Base-by-base conservation (phyloP, 2,329 filamentous ascomycete genomes). In the Colletotrichum liaoningense region DNA sequence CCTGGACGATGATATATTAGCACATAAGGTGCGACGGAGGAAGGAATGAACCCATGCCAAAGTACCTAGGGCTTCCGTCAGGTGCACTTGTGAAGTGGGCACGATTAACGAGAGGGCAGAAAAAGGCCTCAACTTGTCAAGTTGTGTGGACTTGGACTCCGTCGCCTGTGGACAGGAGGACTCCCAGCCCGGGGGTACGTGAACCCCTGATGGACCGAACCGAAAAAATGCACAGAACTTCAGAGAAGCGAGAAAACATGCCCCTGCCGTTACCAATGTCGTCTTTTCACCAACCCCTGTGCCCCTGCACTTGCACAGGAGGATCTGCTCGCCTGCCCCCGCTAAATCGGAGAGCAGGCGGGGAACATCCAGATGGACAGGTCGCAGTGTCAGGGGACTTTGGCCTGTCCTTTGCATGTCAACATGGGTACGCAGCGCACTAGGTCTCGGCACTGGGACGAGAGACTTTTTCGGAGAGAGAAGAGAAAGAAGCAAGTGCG, bases 381-480 rank as follows among this genome's bases (percentile, higher is more conserved):
- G 65, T 69, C 24, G 67, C 60, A 66, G 55, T 71, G 67, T 63
- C 67, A 54, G 56, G 67, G 67, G 59, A 54, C 52, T 59, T 52
- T 63, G 69, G 66, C 49, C 65, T 60, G 46, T 42, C 28, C 8
- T 55, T 49, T 49, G 62, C 28, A 46, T 56, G 58, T 70, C 59
- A 38, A 64, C 62, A 33, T 70, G 33, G 46, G 56, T 42, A 42
- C 14, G 33, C 33, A 35, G 33, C 11, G 33, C 33, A 35, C 38
- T 42, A 71, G 55, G 67, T 59, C 67, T 71, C 55, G 71, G 71
- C 67, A 73, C 26, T 73, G 67, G 26, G 54, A 66, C 22, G 42
- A 49, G 7, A 22, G 42, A 22, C 19, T n/a, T 22, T 22, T 9
- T 11, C 8, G 8, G 42, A 49, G 42, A 49, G 19, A 49, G 42